Base-by-base conservation (phyloP, 116 monocot species). In the Posidonia oceanica region DNA sequence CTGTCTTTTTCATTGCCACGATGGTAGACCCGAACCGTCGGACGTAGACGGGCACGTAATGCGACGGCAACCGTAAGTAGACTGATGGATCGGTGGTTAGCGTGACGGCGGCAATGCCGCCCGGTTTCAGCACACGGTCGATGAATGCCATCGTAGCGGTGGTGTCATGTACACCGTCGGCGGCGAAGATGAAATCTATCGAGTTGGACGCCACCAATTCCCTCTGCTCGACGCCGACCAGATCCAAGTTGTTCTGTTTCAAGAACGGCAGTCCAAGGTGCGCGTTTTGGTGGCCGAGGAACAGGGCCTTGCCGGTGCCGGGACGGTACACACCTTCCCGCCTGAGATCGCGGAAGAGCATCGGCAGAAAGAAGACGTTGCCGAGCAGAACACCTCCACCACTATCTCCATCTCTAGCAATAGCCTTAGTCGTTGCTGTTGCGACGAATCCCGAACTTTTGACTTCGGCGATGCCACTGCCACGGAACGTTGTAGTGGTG, bases 331-430 rank as follows among this genome's bases (percentile, higher is more conserved):
- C n/a, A n/a, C 77, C 77, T 12, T 52, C 53, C 36, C 66, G 66
- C 22, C 60, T 77, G 59, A 77, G 72, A 72, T 77, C 77, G 14
- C 71, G 72, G 72, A 77, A 63, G n/a, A 77, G 44, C 57, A 71
- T 67, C 48, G 77, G 71, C 0, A 72, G 65, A 51, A 72, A 64
- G 72, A 67, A 51, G 36, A 55, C 48, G 72, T 67, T 72, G 14
- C 72, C 77, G 22, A 52, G 36, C 41, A 4, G 39, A 13, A 39
- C 66, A 40, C n/a, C 48, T 10, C 51, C 23, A 51, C 29, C 39
- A 20, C 10, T 20, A 44, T 18, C 14, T 1, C 42, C 56, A 16
- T 58, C 37, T 52, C 39, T 59, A 37, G 57, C 64, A 7, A 36
- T 52, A 15, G 17, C 48, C 44, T 59, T 37, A 39, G 21, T n/a